Percentiles rank a stretch among this genome's conserved stretches.
phyloP scores from a whole-genome alignment of 768 basidiomycete species.

The Boletus insuetus region DNA sequence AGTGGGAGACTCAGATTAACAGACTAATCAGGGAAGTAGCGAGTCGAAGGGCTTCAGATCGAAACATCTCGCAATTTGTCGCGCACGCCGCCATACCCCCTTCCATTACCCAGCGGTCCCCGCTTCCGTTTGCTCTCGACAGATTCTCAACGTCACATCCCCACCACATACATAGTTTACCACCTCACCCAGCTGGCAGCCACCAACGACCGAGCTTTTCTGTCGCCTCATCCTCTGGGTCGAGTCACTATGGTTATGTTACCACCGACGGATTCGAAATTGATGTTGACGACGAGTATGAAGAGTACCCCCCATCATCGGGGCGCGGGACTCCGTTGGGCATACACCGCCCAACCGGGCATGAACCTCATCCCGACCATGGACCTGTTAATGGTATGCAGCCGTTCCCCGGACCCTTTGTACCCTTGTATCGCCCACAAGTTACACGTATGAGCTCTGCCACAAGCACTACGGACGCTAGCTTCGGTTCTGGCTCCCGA shows the following conservation, averaged over 20 bases:
- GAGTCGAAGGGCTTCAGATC: slow-evolving; percentile 66
- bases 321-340: slow-evolving; percentile 76
- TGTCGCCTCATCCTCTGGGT: slow-evolving; percentile 29
- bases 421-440: slow-evolving; percentile 38
- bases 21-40: slow-evolving; percentile 79
- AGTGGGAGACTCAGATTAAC: slow-evolving; percentile 90
- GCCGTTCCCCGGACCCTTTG: slow-evolving; percentile 24
- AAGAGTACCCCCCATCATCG: slow-evolving; percentile 69
- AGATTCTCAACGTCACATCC: slow-evolving; percentile 33
- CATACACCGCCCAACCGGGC: slow-evolving; percentile 53
- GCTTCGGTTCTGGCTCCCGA: slow-evolving; percentile 36
- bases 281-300: slow-evolving; percentile 72
- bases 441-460: slow-evolving; percentile 49
- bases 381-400: slow-evolving; percentile 47
- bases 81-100: slow-evolving; percentile 41
- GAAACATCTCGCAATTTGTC: slow-evolving; percentile 52
- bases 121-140: slow-evolving; percentile 36
- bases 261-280: slow-evolving; percentile 69
- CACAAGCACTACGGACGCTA: slow-evolving; percentile 41
- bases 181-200: slow-evolving; percentile 33
- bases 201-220: slow-evolving; percentile 34
- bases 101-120: slow-evolving; percentile 32
- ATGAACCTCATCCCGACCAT: slow-evolving; percentile 58
- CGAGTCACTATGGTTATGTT: slow-evolving; percentile 38
- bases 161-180: slow-evolving; percentile 31